Base-by-base conservation (phyloP, 2,329 filamentous ascomycete genomes). In the Ceratocystis huliohia region DNA sequence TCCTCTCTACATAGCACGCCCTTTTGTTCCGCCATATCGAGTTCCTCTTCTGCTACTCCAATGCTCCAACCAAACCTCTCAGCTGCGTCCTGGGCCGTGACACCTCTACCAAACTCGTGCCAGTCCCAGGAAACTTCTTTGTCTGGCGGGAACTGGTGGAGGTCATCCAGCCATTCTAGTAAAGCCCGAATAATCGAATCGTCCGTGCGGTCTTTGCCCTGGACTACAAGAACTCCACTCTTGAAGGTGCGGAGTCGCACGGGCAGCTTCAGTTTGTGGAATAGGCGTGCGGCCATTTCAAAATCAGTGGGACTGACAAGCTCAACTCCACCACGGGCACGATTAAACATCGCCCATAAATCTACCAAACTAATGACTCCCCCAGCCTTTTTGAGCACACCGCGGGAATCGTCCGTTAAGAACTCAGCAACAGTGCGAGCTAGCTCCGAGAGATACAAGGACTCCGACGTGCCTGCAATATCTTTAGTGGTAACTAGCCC, bases 51-150 rank as follows among this genome's bases (percentile, higher is more conserved):
- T 1, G 94, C 94, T 25, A 99, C 93, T 7, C 94, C 94, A 6
- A 99, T 88, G 74, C 94, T 97, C 94, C 94, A 99, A 5, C 92
- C 90, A 75, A 99, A 99, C 63, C 85, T 81, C 74, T 95, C 89
- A 0, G 94, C 94, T 0, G 86, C 84, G 73, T 97, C 92, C 73
- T 94, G 89, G 1, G 91, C 91, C 15, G 91, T 96, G 33, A 97
- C 86, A 8, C 94, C 91, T 66, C 87, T 83, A 0, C 94, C 92
- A 74, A 91, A 96, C 50, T 79, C 72, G 61, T 80, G 80, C 88
- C 87, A 90, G 71, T 95, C 87, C 89, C 89, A 94, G 0, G 80
- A 71, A 44, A 87, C 80, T 2, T 88, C 82, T n/a, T 78, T 79
- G 1, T 84, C 81, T 0, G 87, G 86, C 5, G 85, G 82, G 62